phyloP scores from a whole-genome alignment of 495 filamentous ascomycete species.

The Oidiodendron maius region DNA sequence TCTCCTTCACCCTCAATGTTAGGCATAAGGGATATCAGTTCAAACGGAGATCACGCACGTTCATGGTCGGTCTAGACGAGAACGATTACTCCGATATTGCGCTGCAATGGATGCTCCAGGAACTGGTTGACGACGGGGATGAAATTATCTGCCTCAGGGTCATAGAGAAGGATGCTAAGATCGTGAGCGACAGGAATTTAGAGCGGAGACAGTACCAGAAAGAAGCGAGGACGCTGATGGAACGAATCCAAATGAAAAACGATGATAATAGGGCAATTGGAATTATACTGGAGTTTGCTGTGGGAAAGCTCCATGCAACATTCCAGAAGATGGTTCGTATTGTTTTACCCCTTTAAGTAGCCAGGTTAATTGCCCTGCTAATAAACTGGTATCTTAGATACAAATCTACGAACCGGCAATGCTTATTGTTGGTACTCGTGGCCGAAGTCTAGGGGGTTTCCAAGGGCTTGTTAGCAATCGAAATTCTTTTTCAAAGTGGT shows the following conservation, averaged over 20 bases:
- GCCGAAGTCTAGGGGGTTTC: slow-evolving; percentile 78
- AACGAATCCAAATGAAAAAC: slow-evolving; percentile 81
- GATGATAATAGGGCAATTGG: slow-evolving; percentile 79
- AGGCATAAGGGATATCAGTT: slow-evolving; percentile 88
- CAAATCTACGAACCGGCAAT: slow-evolving; percentile 91
- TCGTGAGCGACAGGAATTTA: slow-evolving; percentile 58
- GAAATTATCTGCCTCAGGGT: slow-evolving; percentile 92
- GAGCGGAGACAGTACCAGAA: slow-evolving; percentile 72
- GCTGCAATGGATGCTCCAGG: slow-evolving; percentile 88
- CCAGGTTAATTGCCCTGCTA: too few species aligned
- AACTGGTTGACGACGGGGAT: slow-evolving; percentile 94
- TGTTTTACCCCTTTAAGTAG: background rate
- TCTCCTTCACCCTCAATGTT: slow-evolving; percentile 79
- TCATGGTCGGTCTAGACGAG: slow-evolving; percentile 90
- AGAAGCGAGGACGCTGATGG: slow-evolving; percentile 70
- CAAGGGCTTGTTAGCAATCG: slow-evolving; percentile 76
- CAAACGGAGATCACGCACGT: slow-evolving; percentile 78
- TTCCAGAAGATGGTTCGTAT: slow-evolving; percentile 83
- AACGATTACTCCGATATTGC: slow-evolving; percentile 96
- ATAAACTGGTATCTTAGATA: slow-evolving; percentile 49
- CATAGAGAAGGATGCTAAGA: slow-evolving; percentile 76
- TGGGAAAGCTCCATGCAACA: slow-evolving; percentile 87
- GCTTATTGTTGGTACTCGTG: slow-evolving; percentile 90
- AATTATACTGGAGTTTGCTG: slow-evolving; percentile 80
- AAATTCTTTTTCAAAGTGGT: slow-evolving; percentile 94